Evolutionary conservation across 331 rosid genomes (phyloP), one percentile per base, ranked within the genome.

Genomic region (Saraca asoca): DNA sequence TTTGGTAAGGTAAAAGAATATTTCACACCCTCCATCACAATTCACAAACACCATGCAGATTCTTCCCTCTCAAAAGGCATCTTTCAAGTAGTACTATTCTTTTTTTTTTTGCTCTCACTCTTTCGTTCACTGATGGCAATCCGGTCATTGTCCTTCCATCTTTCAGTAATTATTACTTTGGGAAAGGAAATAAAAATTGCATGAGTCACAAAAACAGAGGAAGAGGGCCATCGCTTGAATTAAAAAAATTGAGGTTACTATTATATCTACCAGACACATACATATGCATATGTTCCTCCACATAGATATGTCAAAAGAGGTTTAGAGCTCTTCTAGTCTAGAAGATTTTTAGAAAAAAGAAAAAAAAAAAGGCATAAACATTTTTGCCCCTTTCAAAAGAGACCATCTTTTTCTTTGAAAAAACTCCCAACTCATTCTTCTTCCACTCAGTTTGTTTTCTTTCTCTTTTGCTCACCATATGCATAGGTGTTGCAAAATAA

Each of bases 271-370:
- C 66, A 77, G 71, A 61, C 72, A 71, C 62, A 62, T 76, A 76
- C 75, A 81, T 54, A 78, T 49, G 74, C 44, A 74, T 72, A 78
- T 70, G 72, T 69, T 82, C 66, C 79, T 74, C 79, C 78, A 70
- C 77, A 73, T 68, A 77, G 72, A 75, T 60, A 33, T 64, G 82
- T 79, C 80, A 77, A 85, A 67, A 78, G 81, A 78, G 73, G 78
- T 70, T 86, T 49, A 75, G 69, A 72, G 81, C 72, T 75, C 66
- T 77, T 70, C 66, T 45, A 64, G 50, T 54, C 74, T 64, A 74
- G 52, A 73, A 70, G 79, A 63, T 66, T 45, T 13, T 62, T 55
- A 55, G 19, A 61, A 41, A 11, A 29, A 59, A 48, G 31, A 45
- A 42, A 64, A 14, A 59, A 51, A 78, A 59, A 31, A 58, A 63